Evolutionary conservation across 371 early-diverging fungal species (phyloP).

Genomic region (Mucor piriformis): DNA sequence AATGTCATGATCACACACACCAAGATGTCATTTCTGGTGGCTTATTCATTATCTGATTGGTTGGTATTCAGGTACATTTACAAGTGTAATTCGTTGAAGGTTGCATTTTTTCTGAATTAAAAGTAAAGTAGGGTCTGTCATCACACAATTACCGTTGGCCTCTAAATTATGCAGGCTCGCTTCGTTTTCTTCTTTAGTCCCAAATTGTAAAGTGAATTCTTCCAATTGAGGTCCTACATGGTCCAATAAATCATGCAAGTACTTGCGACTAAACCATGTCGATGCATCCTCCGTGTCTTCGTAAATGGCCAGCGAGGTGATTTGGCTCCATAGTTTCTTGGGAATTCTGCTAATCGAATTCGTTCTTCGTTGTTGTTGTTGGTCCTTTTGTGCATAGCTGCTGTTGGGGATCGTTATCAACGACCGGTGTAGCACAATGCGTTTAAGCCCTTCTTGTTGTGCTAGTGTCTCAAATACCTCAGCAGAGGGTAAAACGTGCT

Average conservation of each 20-base stretch:
- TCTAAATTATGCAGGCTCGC: not conserved
- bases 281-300: constrained; percentile 26
- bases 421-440: constrained; percentile 11
- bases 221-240: constrained; percentile 11
- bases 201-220: constrained; percentile 21
- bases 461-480: constrained; percentile 9
- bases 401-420: constrained; percentile 10
- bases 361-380: not conserved
- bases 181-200: constrained; percentile 18
- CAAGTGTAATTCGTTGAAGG: constrained; percentile 9
- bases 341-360: constrained; percentile 18
- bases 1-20: not conserved
- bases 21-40: not conserved
- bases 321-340: constrained; percentile 11
- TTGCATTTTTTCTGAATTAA: constrained; percentile 12
- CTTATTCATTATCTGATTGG: constrained; percentile 1
- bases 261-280: constrained; percentile 5
- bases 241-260: constrained; percentile 13
- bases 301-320: constrained; percentile 15
- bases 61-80: constrained; percentile 20
- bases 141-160: not conserved
- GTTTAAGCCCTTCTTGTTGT: not conserved
- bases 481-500: constrained; percentile 27
- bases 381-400: not conserved
- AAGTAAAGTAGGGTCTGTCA: not conserved